Percentiles rank a stretch among this genome's conserved stretches.
Conservation (phyloP, 257 asterid species). For the Nicotiana knightiana region DNA sequence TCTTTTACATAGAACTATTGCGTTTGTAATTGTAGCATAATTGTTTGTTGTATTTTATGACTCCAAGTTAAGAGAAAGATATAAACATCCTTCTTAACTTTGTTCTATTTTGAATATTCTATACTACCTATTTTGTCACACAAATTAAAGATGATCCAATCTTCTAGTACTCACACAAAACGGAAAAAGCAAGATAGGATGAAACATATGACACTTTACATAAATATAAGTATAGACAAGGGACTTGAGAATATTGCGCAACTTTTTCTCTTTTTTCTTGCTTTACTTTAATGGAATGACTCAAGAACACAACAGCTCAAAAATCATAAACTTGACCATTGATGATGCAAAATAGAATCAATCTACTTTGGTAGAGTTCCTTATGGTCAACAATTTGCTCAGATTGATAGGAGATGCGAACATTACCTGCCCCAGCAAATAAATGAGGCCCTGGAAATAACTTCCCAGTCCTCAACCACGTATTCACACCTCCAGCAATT, state of each 20-base stretch:
- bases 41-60: not conserved
- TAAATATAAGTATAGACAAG: not conserved
- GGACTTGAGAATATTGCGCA: not conserved
- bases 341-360: not conserved
- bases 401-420: not conserved
- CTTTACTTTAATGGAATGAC: not conserved
- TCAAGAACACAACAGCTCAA: not conserved
- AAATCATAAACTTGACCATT: not conserved
- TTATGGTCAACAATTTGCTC: not conserved
- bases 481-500: constrained; percentile 72
- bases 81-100: not conserved
- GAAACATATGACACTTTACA: not conserved
- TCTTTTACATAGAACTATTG: not conserved
- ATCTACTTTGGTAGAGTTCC: not conserved
- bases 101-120: not conserved
- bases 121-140: not conserved
- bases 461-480: constrained; percentile 81
- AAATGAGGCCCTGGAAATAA: constrained; percentile 98
- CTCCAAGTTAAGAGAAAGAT: not conserved
- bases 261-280: not conserved
- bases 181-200: not conserved
- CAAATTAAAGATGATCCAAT: not conserved
- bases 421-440: constrained; percentile 77
- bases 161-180: not conserved
- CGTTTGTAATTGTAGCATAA: not conserved